Evolutionary conservation across 2,329 filamentous ascomycete genomes (phyloP), one percentile per base, ranked within the genome.

Genomic region (Fusarium sp.): DNA sequence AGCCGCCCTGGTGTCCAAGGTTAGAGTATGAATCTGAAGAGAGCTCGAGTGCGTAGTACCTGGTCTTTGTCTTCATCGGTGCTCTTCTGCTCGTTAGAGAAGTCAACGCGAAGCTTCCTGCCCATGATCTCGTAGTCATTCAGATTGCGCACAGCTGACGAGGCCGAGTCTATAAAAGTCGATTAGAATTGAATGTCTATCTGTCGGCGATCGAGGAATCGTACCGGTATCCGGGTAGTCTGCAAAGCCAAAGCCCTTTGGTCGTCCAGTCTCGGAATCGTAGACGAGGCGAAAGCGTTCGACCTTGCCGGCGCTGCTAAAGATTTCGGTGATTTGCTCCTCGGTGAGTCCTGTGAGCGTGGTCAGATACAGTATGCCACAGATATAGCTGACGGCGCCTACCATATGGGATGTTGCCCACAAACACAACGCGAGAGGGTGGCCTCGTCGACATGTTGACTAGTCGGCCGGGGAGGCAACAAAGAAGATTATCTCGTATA

Each of bases 41-140:
- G 33, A 42, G 73, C 66, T 17, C 5, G 17, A 17, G 3, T 33
- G n/a, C 35, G 6, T 11, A 22, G 27, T 62, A 69, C 72, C 59
- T 72, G 64, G 66, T 71, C 75, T 44, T 79, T 78, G 49, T 79
- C 83, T 71, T 88, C 90, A 65, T 93, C 91, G 70, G 92, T 91
- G 71, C 89, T 92, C 76, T 92, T 92, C 74, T 94, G 94, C 81
- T 98, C 96, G 82, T 98, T 97, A 67, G 94, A 96, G 84, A 97
- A 99, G 83, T 98, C 96, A 64, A 99, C 96, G 69, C 95, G 91
- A 72, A 99, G 89, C 83, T 97, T 97, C 78, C 96, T 91, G 64
- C 95, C 95, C 92, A 98, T 97, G 80, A 98, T 92, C 81, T 98
- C 96, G 84, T 94, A 92, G 82, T 98, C 95, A 85, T 98, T 98